Evolutionary conservation across 163 green algal genomes (phyloP).

Genomic region (Prototheca cutis): DNA sequence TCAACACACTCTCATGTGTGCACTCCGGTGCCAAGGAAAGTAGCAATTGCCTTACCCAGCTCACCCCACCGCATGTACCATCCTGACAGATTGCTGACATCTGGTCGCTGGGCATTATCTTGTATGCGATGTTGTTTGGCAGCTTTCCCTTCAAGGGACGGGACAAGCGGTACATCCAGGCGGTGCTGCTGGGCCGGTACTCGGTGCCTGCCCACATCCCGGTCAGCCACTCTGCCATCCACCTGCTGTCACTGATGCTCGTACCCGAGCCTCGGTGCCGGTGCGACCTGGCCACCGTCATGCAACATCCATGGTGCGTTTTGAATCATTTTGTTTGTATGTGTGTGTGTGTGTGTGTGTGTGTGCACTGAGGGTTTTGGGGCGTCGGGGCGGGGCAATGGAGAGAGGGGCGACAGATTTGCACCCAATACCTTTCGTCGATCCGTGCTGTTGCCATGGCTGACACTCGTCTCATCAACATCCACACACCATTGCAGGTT

Average conservation of each 20-base stretch:
- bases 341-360: too few relatives aligned
- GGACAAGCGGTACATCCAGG: slow-evolving; percentile 12
- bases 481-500: slow-evolving; percentile 49
- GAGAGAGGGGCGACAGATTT: too few relatives aligned
- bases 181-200: slow-evolving; percentile 2
- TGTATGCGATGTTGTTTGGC: slow-evolving; percentile 65
- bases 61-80: not conserved
- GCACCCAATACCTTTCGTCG: not conserved
- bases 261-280: slow-evolving; percentile 22
- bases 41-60: not conserved
- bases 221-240: slow-evolving; percentile 3
- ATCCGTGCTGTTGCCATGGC: not conserved
- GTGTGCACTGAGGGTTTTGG: too few relatives aligned
- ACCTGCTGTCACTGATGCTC: slow-evolving; percentile 26
- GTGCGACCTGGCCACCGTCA: slow-evolving; percentile 56
- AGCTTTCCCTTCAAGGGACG: slow-evolving; percentile 39
- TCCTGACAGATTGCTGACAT: slow-evolving; percentile 8
- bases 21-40: not conserved
- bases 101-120: slow-evolving; percentile 46
- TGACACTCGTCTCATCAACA: not conserved
- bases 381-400: too few relatives aligned
- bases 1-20: not conserved
- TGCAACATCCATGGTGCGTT: slow-evolving; percentile 45
- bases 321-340: too few relatives aligned
- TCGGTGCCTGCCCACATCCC: slow-evolving; percentile 2